Conservation (phyloP, 2,329 filamentous ascomycete species). For the Colletotrichum godetiae region DNA sequence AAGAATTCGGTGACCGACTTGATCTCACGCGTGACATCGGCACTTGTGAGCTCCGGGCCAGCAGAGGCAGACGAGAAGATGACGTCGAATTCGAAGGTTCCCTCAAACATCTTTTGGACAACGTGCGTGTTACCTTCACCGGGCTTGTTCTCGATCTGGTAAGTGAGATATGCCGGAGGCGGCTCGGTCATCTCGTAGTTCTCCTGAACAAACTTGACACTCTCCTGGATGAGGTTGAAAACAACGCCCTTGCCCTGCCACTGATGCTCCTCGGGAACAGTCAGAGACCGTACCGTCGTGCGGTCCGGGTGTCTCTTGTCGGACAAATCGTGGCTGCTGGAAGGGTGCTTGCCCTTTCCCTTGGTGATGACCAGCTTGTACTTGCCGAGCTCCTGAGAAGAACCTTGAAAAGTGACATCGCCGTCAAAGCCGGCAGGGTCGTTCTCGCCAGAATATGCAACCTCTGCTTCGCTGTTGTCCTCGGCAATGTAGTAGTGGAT, state of each 20-base stretch:
- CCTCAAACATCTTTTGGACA: slow-evolving; percentile 91
- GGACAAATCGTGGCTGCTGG: slow-evolving; percentile 74
- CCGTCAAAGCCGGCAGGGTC: slow-evolving; percentile 61
- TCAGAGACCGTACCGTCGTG: slow-evolving; percentile 80
- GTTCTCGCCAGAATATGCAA: slow-evolving; percentile 69
- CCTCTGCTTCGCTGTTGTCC: slow-evolving; percentile 75
- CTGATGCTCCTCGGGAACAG: slow-evolving; percentile 73
- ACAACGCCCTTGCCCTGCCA: slow-evolving; percentile 84
- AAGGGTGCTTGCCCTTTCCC: slow-evolving; percentile 71
- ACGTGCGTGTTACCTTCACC: slow-evolving; percentile 84
- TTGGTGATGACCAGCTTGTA: slow-evolving; percentile 84
- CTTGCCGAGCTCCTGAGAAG: slow-evolving; percentile 77
- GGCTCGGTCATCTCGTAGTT: slow-evolving; percentile 68
- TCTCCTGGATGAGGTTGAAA: slow-evolving; percentile 64
- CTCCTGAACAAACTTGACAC: slow-evolving; percentile 61
- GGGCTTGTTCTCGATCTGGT: slow-evolving; percentile 78
- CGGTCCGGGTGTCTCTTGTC: slow-evolving; percentile 78
- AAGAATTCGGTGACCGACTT: slow-evolving; percentile 75
- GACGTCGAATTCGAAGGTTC: slow-evolving; percentile 92
- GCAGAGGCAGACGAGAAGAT: slow-evolving; percentile 76
- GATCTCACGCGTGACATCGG: slow-evolving; percentile 78
- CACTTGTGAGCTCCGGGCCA: slow-evolving; percentile 61
- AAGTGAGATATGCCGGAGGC: slow-evolving; percentile 86
- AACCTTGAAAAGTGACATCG: slow-evolving; percentile 78
- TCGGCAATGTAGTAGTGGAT: slow-evolving; percentile 85